Base-by-base conservation (phyloP, 1,139 yeast genomes). In the Ogataea hybrid region DNA sequence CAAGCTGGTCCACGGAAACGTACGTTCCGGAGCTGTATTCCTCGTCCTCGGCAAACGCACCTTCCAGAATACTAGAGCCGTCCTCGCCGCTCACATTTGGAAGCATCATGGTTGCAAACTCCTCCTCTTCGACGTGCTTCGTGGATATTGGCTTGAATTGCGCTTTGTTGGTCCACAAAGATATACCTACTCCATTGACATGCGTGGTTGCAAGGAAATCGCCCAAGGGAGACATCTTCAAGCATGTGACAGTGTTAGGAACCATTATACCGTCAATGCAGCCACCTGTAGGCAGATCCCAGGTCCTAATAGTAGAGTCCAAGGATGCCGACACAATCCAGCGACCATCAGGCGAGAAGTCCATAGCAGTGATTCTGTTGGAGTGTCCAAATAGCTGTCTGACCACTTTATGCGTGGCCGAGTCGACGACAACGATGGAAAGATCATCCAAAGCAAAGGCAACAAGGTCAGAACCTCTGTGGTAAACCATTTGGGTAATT, bases 251-350 rank as follows among this genome's bases (percentile, higher is more conserved):
- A 15, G 90, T 90, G 51, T 75, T 78, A 2, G 86, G 83, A 29
- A 92, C 74, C 41, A 72, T 69, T 12, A 92, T 82, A 49, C 97
- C 97, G 65, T 94, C 98, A 46, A 94, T 89, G 64, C 97, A 90
- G 1, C 92, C 89, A 39, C 98, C 98, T 3, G 97, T 85, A 25
- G 98, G 97, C 47, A 94, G 74, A 62, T 94, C 98, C 98, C 98
- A 94, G 0, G 97, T 89, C 58, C 98, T 76, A 41, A 94, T 73
- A 0, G 98, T 90, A 2, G 88, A 74, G 62, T 94, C 99, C 47
- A 90, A 70, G 1, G 89, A 77, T 0, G 88, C 81, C 18, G 95
- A 81, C 10, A 94, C 83, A 32, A 94, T 69, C 97, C 97, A 94
- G 63, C 97, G 79, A 29, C 97, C 97, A 62, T 90, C 95, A 4